A percentile compares a stretch with the other conserved stretches of the same genome.
phyloP scores from a whole-genome alignment of 768 basidiomycete species.

The Lenzites betulinus region DNA sequence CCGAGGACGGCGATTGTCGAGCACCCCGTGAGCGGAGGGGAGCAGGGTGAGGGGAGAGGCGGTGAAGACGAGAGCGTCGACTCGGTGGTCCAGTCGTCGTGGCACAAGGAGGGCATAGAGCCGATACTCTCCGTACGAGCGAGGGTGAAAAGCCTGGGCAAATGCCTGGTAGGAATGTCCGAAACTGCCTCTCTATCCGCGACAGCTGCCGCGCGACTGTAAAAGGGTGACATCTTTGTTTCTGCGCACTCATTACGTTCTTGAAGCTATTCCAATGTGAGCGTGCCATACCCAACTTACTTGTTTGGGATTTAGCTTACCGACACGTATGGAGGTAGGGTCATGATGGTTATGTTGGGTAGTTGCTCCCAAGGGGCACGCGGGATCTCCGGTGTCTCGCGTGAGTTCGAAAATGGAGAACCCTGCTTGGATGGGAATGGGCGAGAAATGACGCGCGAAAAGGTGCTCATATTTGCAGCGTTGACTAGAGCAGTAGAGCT shows the following conservation, averaged over 20 bases:
- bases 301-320: too few species aligned
- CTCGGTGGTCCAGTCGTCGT: constrained; percentile 6
- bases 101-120: constrained; percentile 1
- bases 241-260: too few species aligned
- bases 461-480: background rate
- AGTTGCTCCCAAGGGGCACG: background rate
- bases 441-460: constrained; percentile 13
- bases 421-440: background rate
- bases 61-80: background rate
- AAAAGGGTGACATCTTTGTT: too few species aligned
- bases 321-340: background rate
- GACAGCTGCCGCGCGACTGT: background rate
- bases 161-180: background rate
- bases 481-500: background rate
- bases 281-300: too few species aligned
- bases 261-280: too few species aligned
- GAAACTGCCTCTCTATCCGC: background rate
- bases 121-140: background rate
- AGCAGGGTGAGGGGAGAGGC: constrained; percentile 5
- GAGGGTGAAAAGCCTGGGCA: background rate
- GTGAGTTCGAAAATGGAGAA: background rate
- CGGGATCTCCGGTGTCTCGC: background rate
- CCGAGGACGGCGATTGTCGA: constrained; percentile 12
- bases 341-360: background rate
- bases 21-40: constrained; percentile 9